Base-by-base conservation (phyloP, 805 yeast species). In the Nakazawaea sp. region DNA sequence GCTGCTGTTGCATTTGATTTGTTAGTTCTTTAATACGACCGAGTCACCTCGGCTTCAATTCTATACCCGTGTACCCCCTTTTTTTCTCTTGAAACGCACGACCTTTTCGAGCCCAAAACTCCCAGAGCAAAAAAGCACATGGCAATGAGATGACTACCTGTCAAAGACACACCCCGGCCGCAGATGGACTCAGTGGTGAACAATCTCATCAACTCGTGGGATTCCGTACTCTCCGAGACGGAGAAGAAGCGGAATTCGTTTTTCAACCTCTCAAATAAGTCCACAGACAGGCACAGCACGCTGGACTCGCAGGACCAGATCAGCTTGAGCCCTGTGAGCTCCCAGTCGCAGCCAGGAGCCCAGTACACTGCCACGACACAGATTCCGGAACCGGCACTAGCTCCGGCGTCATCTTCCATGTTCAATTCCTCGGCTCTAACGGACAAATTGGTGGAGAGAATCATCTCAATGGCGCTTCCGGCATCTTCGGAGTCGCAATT, bases 391-490 rank as follows among this genome's bases (percentile, higher is more conserved):
- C 24, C 24, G 10, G 24, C 24, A 7, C 7, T 7, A 7, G 24
- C 10, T 10, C 7, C 7, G 10, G 24, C 24, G 10, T 8, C 7
- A 8, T 7, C 24, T 7, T 28, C 33, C 4, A 32, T 41, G 5
- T 36, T 42, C 51, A 13, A 45, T 51, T 31, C 63, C 50, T 40
- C 63, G 55, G 50, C 46, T 41, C 50, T 82, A 51, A 68, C 84
- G 0, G 95, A 86, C 46, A 79, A 78, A 38, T 56, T 86, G 38
- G 70, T 86, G 45, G 95, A 87, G 49, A 72, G 78, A 49, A 61
- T 85, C 34, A 59, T 86, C 6, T 64, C 77, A 17, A 75, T 84
- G 78, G 81, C 88, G 1, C 62, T 85, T 18, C 92, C 94, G 0
- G 68, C 83, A 0, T 61, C 75, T 0, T 64, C 75, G 3, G 70